Percentiles rank a stretch among this genome's conserved stretches.
Evolutionary conservation across 2,329 filamentous ascomycete genomes (phyloP).

Genomic region (Emericellopsis cladophorae): DNA sequence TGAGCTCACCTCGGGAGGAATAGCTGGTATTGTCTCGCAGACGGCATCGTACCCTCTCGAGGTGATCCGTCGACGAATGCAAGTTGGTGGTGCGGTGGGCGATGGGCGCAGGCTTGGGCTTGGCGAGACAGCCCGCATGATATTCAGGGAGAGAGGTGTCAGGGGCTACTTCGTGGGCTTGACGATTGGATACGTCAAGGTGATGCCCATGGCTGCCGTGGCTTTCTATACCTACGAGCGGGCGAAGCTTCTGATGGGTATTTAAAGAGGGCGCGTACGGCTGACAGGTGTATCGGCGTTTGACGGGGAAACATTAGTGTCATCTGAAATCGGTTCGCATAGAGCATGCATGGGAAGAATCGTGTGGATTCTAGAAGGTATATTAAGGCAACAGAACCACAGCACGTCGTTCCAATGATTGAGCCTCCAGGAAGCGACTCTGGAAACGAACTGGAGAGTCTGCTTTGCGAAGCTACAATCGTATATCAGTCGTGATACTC

Average conservation of each 20-base stretch:
- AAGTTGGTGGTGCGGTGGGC: constrained; percentile 87
- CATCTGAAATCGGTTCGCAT: neutral
- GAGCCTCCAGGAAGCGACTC: no score
- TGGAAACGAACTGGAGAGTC: no score
- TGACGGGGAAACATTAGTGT: constrained; percentile 5
- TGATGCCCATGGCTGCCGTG: constrained; percentile 75
- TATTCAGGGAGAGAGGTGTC: constrained; percentile 63
- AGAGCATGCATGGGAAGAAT: no score
- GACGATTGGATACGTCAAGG: constrained; percentile 89
- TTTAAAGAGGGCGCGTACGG: constrained; percentile 25
- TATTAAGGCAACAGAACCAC: no score
- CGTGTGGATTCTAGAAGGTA: no score
- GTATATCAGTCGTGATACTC: no score
- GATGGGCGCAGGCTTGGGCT: constrained; percentile 73
- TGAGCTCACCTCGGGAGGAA: constrained; percentile 70
- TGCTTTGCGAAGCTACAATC: no score
- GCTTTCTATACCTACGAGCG: constrained; percentile 56
- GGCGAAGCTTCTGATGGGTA: constrained; percentile 50
- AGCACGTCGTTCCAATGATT: no score
- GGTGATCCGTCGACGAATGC: constrained; percentile 85
- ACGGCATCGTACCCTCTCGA: constrained; percentile 90
- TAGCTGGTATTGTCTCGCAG: constrained; percentile 82
- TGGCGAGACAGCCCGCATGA: constrained; percentile 62
- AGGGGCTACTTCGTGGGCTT: constrained; percentile 85
- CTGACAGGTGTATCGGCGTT: constrained; percentile 10